Base-by-base conservation (phyloP, 768 basidiomycete species). In the Russula sp. region DNA sequence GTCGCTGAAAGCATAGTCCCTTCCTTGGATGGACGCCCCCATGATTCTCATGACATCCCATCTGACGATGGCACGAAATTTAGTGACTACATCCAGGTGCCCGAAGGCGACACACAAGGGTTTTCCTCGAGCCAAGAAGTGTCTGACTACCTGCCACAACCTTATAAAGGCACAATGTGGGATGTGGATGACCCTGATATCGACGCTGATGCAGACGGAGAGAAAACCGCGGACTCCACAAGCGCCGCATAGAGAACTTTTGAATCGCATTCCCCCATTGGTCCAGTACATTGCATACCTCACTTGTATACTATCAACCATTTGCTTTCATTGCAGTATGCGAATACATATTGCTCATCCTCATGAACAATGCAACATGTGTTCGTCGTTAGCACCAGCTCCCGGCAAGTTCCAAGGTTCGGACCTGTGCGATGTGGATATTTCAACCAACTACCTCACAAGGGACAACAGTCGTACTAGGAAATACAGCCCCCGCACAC, bases 1-100 rank as follows among this genome's bases (percentile, higher is more conserved):
- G 68, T 70, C n/a, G 54, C 57, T 5, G 69, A 59, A 48, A 65
- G 65, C 59, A 59, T 65, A 59, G 42, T 34, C 13, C 46, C n/a
- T 43, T 38, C 52, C 18, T 34, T 59, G 43, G 41, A 60, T 38
- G 25, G 64, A 59, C 61, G 36, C 57, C 42, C 61, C 13, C 16
- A 34, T 5, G 52, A 39, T 42, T 47, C 61, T 7, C 41, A 35
- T 18, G 34, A 47, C 32, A 35, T 39, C 25, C 7, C 34, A 5
- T 35, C 41, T 29, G 57, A 59, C 8, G 51, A 59, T 18, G n/a
- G n/a, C 41, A 41, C 46, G n/a, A 36, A 41, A 34, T 58, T 62
- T 8, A 42, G 58, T 25, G 57, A 32, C 61, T 42, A 38, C 16
- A 18, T 20, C 14, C 39, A 36, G 4, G 47, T 35, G 34, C 39